Evolutionary conservation across 805 yeast species (phyloP), one percentile per base, ranked within the genome.

Genomic region (Metschnikowia gelsemii): DNA sequence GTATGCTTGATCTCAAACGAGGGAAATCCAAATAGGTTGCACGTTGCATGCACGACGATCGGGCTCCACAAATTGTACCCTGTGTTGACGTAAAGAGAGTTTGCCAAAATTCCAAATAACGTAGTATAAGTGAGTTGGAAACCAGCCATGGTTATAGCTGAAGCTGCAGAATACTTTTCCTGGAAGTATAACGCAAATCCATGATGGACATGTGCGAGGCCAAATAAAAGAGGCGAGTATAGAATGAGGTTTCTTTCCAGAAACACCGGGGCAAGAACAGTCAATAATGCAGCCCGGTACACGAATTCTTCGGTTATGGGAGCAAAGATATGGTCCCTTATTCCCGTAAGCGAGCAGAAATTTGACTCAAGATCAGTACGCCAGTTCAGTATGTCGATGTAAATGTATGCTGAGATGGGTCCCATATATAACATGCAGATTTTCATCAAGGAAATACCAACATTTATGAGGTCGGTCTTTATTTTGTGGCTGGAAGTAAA

Each of bases 251-350:
- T 29, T 4, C 11, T 17, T 13, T 36, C 33, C 32, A 40, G 40
- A 5, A 34, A 29, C 8, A 22, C 34, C 2, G 56, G 57, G 19
- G 40, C 29, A 40, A 50, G 58, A 53, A 43, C 61, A 42, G 33
- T 63, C 49, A 43, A 66, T 43, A 46, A 75, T 44, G 49, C 72
- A 0, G 82, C 68, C 2, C 95, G 68, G 56, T 80, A 87, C 1
- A 85, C 74, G 21, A 86, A 47, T 56, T 87, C 96, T 57, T 87
- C 96, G 0, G 91, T 80, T 2, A 82, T 34, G 3, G 96, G 96
- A 0, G 89, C 96, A 28, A 83, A 65, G 0, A 84, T 41, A 34
- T 78, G 69, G 56, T 83, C 80, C 44, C 93, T 61, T 18, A 79
- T 24, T 1, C 80, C 79, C 19, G 61, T 58, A 3, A 76, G 43